Evolutionary conservation across 2,329 filamentous ascomycete species (phyloP), one percentile per base, ranked within the genome.

Genomic region (Ophiocordyceps robertsii): DNA sequence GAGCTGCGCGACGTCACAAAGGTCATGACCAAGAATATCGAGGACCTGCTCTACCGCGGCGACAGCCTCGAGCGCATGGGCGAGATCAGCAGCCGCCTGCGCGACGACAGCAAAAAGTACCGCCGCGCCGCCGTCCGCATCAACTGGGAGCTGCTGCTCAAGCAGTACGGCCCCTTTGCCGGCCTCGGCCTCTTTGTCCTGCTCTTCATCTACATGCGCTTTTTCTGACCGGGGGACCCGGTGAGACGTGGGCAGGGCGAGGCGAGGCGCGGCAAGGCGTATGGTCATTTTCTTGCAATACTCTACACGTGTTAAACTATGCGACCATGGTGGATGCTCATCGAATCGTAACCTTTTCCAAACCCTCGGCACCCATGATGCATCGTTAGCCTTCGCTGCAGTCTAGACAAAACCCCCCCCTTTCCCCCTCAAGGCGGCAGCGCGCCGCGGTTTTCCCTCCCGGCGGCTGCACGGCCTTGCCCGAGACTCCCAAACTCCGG

Each of bases 21-120:
- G 67, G 89, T 98, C 58, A 98, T 98, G 93, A 96, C 89, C 43
- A 96, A 96, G 77, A 98, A 98, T 63, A 96, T 98, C 53, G 92
- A 98, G 70, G 92, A 98, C 62, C 68, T 98, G 57, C 69, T 98
- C 42, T 98, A 98, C 61, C 73, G 93, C 47, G 92, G 92, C 27
- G 92, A 98, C 61, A 92, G 82, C 55, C 66, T 98, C 52, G 92
- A 98, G 67, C 77, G 88, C 56, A 98, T 98, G 92, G 90, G 92
- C 47, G 90, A 96, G 67, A 83, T 95, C 58, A 93, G 84, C 55
- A 83, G 79, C 44, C 72, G 90, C 47, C 65, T 98, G 59, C 72
- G 86, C 49, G 92, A 98, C 60, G 92, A 98, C 59, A 92, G 84
- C 61, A 86, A 82, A 63, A 96, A 95, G 67, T 98, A 98, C 66